A percentile compares a stretch with the other conserved stretches of the same genome.
These are phyloP conservation scores for Entomortierella beljakovae DNA, from an alignment of 192 early-diverging fungal species.

Conservation along the genomic window DNA sequence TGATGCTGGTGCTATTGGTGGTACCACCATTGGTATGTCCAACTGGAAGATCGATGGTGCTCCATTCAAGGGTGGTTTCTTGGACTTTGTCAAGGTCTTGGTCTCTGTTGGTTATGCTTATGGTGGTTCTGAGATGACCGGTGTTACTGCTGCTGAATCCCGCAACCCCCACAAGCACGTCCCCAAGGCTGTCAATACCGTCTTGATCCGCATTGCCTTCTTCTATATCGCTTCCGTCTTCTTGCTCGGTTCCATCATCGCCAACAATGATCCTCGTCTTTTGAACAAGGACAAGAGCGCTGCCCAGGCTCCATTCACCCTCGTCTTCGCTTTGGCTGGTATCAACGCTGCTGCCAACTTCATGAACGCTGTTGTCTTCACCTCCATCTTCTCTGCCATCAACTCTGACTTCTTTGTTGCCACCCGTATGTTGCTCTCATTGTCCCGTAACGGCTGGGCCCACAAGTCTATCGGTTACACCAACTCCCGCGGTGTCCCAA, in stretches of 20 bases:
- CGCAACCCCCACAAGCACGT: constrained; percentile 79
- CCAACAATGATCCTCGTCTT: constrained; percentile 65
- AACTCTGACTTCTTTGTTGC: constrained; percentile 93
- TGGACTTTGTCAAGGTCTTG: constrained; percentile 72
- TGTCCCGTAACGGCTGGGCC: constrained; percentile 84
- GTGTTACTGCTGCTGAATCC: constrained; percentile 90
- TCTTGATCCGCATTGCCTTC: constrained; percentile 79
- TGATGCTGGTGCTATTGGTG: constrained; percentile 72
- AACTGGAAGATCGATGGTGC: constrained; percentile 74
- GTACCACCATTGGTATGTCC: constrained; percentile 65
- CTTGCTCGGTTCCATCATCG: constrained; percentile 75
- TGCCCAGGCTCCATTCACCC: constrained; percentile 74
- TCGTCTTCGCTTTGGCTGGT: constrained; percentile 74
- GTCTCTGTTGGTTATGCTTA: constrained; percentile 86
- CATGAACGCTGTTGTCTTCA: constrained; percentile 80
- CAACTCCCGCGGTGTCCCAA: constrained; percentile 74
- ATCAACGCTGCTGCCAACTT: constrained; percentile 69
- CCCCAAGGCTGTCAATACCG: constrained; percentile 75
- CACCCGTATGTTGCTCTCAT: constrained; percentile 78
- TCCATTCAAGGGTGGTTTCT: constrained; percentile 68
- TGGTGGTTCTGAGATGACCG: constrained; percentile 91
- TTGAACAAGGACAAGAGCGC: constrained; percentile 62
- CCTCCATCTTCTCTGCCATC: constrained; percentile 79
- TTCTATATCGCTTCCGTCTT: constrained; percentile 78
- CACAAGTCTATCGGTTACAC: constrained; percentile 72